Evolutionary conservation across 2,329 filamentous ascomycete genomes (phyloP), one percentile per base, ranked within the genome.

Genomic region (Aaosphaeria pasadenensis): DNA sequence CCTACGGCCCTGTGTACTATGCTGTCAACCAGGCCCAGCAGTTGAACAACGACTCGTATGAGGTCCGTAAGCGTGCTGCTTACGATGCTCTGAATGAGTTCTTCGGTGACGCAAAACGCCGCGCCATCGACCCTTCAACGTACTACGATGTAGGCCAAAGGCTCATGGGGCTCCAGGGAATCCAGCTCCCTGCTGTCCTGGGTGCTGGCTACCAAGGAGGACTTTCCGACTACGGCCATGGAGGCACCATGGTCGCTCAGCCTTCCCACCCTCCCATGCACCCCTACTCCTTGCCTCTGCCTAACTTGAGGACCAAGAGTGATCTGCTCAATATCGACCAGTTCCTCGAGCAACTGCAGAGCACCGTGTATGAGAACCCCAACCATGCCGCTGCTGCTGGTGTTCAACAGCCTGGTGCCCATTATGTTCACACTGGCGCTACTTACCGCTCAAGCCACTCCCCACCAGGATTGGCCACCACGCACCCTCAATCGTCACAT

Each of bases 341-440:
- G 65, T 89, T 97, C 70, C 82, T 99, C 47, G 91, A 96, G 73
- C 90, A 96, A 73, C 92, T 97, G 79, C 91, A 96, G 73, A 86
- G 87, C 55, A 96, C 92, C 41, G 90, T 97, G 43, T 97, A 97
- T 67, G 94, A 97, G 74, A 95, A 87, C 69, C 86, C 91, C 47
- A 89, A 85, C 60, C 86, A 91, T 44, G 86, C 90, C 31, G 89
- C 89, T 2, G 84, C 84, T 9, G 86, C 87, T 39, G 88, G 89
- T 49, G 82, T 95, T 49, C 87, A 88, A 59, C 84, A 91, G 53
- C 84, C 88, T 44, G 85, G 85, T 50, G 75, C 82, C 11, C 86
- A 90, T 65, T 85, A 87, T 61, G 73, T 83, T 13, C 78, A 79
- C 51, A 71, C 72, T 43, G 72, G 71, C 42, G 68, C 77, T 49